A percentile compares a stretch with the other conserved stretches of the same genome.
Conservation (phyloP, 495 filamentous ascomycete genomes). For the Chaetomidium leptoderma region DNA sequence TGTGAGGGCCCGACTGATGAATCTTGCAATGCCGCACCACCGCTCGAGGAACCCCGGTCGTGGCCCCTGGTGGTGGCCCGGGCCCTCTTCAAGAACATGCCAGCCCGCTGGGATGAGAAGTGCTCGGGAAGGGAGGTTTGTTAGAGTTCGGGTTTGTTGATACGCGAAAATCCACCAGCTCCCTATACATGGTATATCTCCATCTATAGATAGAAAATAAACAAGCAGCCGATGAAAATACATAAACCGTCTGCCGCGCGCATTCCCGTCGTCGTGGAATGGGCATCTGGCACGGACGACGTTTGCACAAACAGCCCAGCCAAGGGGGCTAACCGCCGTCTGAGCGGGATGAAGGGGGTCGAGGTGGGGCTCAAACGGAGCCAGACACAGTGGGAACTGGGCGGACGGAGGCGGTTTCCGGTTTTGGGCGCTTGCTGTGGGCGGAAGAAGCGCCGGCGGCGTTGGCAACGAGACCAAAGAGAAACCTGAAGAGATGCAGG, state of each 20-base stretch:
- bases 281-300: constrained; percentile 1
- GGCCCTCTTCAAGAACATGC: background rate
- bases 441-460: background rate
- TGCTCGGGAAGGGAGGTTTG: background rate
- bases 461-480: no score
- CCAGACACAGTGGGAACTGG: constrained; percentile 1
- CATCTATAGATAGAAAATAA: no score
- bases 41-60: constrained; percentile 2
- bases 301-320: constrained; percentile 11
- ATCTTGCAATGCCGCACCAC: constrained; percentile 22
- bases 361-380: constrained; percentile 7
- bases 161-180: no score
- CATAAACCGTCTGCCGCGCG: background rate
- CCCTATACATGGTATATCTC: background rate
- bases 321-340: constrained; percentile 7
- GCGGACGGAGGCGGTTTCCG: background rate
- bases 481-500: no score
- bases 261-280: constrained; percentile 2
- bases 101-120: background rate
- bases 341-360: constrained; percentile 11
- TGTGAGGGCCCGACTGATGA: constrained; percentile 6
- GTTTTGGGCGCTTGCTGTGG: background rate
- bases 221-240: background rate
- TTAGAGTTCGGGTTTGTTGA: background rate
- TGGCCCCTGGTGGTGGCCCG: background rate